Base-by-base conservation (phyloP, 495 filamentous ascomycete species). In the Elaphomyces granulatus region DNA sequence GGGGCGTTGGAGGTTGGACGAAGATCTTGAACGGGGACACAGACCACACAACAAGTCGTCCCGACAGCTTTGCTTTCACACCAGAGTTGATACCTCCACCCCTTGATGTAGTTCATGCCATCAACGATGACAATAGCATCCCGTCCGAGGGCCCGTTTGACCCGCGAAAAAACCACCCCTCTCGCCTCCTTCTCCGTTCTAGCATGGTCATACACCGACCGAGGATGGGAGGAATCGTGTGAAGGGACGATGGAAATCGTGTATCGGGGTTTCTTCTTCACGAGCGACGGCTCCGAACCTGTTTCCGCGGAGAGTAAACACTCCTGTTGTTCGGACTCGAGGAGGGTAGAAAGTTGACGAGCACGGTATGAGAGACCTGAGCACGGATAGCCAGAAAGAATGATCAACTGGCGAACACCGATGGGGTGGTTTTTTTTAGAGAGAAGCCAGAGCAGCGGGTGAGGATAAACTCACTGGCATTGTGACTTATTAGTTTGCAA, bases 21-120 rank as follows among this genome's bases (percentile, higher is more conserved):
- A 21, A n/a, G n/a, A n/a, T n/a, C n/a, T n/a, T n/a, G n/a, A n/a
- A n/a, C n/a, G n/a, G n/a, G n/a, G n/a, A 30, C 18, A 52, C 72
- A 54, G 60, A 94, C 70, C 43, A 94, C 81, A 48, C 83, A 92
- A 55, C 71, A 83, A 4, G 81, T 75, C 7, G 87, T 94, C 43
- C 78, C 63, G 20, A 83, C 60, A 17, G 88, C 85, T 56, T 95
- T 96, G 2, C 87, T 77, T 60, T 95, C 90, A 56, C 90, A 95
- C 65, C 78, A 87, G 1, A 98, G 69, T 64, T 98, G 90, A 57
- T 98, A 98, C 32, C 90, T 70, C 68, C 82, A 95, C 16, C 90
- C 90, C 59, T 98, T 98, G 62, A 98, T 98, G 61, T 96, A 96
- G 53, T 96, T 95, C 53, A 87, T 71, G 4, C 81, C 81, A 59